Percentiles rank a stretch among this genome's conserved stretches.
Conservation (phyloP, 768 basidiomycete genomes). For the Pleurotus salmoneostramineus region DNA sequence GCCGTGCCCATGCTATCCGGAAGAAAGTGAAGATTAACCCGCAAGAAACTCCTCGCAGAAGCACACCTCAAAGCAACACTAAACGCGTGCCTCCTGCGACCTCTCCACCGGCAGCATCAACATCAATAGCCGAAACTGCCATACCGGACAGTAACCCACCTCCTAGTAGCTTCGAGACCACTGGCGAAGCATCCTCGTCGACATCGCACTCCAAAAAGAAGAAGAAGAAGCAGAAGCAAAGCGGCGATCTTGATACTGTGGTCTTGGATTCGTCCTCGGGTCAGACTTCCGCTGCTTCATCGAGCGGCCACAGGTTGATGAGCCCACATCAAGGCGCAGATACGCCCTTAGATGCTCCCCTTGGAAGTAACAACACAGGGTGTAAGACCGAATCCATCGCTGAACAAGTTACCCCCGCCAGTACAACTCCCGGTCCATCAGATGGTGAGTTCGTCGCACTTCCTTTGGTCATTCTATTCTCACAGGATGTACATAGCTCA, state of each 20-base stretch:
- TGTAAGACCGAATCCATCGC: background rate
- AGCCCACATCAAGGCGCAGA: background rate
- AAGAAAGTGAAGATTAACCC: conserved; percentile 45
- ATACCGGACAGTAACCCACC: background rate
- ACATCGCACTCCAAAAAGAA: conserved; percentile 16
- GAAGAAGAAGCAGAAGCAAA: conserved; percentile 19
- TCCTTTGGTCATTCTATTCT: background rate
- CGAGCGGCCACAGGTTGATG: background rate
- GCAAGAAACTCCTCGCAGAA: background rate
- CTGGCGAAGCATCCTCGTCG: background rate
- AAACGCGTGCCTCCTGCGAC: too few relatives aligned
- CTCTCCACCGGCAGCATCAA: background rate
- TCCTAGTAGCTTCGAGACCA: background rate
- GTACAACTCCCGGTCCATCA: background rate
- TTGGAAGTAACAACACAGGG: background rate
- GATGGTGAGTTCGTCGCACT: background rate
- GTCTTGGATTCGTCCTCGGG: background rate
- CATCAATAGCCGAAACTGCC: background rate
- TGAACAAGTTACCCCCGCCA: background rate
- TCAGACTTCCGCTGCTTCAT: background rate
- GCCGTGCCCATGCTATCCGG: conserved; percentile 50
- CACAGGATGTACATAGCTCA: background rate
- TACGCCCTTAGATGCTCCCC: background rate
- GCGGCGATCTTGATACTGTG: background rate
- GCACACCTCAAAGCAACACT: background rate